These are phyloP conservation scores for Amylocystis lapponica DNA, from an alignment of 768 basidiomycete species.

Conservation along the genomic window DNA sequence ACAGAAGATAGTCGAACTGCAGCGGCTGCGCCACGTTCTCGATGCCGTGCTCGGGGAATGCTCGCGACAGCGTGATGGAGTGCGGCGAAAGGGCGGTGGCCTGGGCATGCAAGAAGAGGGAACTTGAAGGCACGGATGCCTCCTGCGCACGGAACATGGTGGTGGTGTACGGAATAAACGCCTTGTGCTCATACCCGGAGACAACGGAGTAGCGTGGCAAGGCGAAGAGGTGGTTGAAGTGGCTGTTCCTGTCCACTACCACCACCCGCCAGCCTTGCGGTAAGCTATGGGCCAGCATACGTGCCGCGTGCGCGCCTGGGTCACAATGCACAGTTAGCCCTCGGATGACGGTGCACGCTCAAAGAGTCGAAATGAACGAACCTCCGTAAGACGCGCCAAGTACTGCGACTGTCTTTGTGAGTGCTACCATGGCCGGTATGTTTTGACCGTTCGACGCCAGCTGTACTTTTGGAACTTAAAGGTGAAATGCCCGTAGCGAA, in stretches of 20 bases:
- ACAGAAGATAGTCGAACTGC: slow-evolving; percentile 51
- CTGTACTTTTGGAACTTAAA: too few species aligned
- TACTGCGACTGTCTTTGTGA: slow-evolving; percentile 40
- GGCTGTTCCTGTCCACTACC: slow-evolving; percentile 57
- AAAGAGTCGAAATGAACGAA: slow-evolving; percentile 15
- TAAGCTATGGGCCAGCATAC: slow-evolving; percentile 42
- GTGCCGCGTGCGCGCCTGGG: slow-evolving; percentile 44
- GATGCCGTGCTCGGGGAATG: slow-evolving; percentile 44
- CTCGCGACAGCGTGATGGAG: slow-evolving; percentile 38
- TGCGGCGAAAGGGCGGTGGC: slow-evolving; percentile 35
- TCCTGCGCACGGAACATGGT: slow-evolving; percentile 29
- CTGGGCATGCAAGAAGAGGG: slow-evolving; percentile 39
- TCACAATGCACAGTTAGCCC: background rate
- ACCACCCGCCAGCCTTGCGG: slow-evolving; percentile 51
- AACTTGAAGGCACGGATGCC: slow-evolving; percentile 10
- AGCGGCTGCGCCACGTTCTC: slow-evolving; percentile 24
- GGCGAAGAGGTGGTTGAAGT: slow-evolving; percentile 40
- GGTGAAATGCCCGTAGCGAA: too few species aligned
- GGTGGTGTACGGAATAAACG: slow-evolving; percentile 54
- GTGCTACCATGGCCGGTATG: too few species aligned
- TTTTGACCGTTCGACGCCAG: too few species aligned
- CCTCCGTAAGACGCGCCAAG: slow-evolving; percentile 55
- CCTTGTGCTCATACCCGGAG: slow-evolving; percentile 59
- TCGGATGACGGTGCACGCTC: background rate
- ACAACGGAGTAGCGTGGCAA: slow-evolving; percentile 53